A percentile compares a stretch with the other conserved stretches of the same genome.
phyloP scores from a whole-genome alignment of 257 asterid genomes.

The Solanum bulbocastanum region DNA sequence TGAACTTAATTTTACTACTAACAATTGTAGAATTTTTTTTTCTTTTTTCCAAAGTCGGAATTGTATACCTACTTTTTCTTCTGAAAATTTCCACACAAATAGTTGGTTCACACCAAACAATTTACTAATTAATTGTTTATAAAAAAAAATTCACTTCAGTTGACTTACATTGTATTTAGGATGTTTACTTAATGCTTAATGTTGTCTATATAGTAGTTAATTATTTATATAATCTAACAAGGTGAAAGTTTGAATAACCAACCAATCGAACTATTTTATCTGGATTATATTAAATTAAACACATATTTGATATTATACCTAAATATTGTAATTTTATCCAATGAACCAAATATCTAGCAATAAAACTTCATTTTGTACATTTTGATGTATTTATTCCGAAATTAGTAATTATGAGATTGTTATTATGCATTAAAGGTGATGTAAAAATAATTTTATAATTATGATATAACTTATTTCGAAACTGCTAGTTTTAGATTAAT shows the following conservation, averaged over 20 bases:
- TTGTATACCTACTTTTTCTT: neutral
- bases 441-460: neutral
- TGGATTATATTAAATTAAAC: neutral
- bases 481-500: neutral
- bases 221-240: no score
- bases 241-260: neutral
- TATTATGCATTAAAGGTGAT: neutral
- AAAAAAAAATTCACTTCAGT: neutral
- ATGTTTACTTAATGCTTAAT: neutral
- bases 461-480: neutral
- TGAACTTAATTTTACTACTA: neutral
- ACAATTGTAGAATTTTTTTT: neutral
- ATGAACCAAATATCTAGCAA: neutral
- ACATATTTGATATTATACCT: neutral
- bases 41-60: neutral
- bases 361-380: neutral
- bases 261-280: neutral
- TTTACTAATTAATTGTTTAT: neutral
- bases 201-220: neutral
- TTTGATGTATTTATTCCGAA: neutral
- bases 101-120: neutral
- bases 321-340: neutral
- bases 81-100: neutral
- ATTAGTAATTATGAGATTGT: neutral
- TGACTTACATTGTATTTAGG: neutral